phyloP scores from a whole-genome alignment of 345 rosid species.

The Rhizophora apiculata region DNA sequence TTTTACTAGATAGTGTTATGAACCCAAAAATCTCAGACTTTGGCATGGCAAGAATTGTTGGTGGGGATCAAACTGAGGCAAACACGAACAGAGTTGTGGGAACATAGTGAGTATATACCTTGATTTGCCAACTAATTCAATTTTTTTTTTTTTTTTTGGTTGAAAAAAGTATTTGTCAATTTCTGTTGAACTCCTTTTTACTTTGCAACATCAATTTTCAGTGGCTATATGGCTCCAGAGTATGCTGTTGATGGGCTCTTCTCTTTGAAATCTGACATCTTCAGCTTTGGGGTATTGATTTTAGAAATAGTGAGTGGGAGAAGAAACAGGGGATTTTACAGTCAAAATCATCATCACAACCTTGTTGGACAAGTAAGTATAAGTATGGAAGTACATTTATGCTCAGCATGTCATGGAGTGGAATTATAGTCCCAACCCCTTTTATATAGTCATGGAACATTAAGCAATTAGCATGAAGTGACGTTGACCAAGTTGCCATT shows the following conservation, averaged over 20 bases:
- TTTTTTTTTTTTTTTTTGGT: background rate
- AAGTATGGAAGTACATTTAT: too few species aligned
- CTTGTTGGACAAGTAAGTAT: constrained; percentile 22
- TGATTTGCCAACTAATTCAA: background rate
- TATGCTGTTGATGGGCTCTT: constrained; percentile 24
- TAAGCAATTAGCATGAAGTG: too few species aligned
- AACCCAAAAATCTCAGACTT: constrained; percentile 26
- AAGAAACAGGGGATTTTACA: constrained; percentile 20
- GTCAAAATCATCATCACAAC: constrained; percentile 13
- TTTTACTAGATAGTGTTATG: constrained; percentile 17
- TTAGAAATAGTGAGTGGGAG: constrained; percentile 17
- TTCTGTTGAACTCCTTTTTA: background rate
- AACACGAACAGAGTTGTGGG: constrained; percentile 22
- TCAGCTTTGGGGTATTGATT: constrained; percentile 22
- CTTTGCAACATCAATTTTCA: background rate
- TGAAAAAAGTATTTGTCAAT: too few species aligned
- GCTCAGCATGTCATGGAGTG: too few species aligned
- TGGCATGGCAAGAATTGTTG: constrained; percentile 20
- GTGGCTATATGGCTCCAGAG: constrained; percentile 26
- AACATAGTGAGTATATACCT: constrained; percentile 14
- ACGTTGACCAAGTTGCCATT: too few species aligned
- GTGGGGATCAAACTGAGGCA: constrained; percentile 18
- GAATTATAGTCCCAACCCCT: too few species aligned
- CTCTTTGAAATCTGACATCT: constrained; percentile 22
- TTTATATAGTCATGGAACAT: too few species aligned